Evolutionary conservation across 2,329 filamentous ascomycete species (phyloP).

Genomic region (Aspergillus terreus): DNA sequence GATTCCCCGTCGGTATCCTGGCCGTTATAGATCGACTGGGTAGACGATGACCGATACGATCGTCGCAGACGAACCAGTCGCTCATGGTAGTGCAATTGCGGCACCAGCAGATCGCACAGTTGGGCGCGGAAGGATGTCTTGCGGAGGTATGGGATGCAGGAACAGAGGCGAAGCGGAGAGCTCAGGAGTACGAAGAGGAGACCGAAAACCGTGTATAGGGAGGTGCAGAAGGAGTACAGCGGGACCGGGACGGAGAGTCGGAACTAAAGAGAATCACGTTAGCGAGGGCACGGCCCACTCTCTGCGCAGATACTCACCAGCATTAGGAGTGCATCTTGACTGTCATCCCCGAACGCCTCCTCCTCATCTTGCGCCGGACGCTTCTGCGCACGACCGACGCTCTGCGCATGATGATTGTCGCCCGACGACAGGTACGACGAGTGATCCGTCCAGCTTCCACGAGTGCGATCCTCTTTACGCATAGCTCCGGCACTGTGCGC

Average conservation of each 20-base stretch:
- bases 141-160: conserved; percentile 38
- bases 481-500: conserved; percentile 23
- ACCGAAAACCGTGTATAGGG: conserved; percentile 53
- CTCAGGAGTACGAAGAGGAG: conserved; percentile 50
- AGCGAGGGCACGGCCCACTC: not conserved
- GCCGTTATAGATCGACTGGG: conserved; percentile 39
- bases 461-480: conserved; percentile 28
- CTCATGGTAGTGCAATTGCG: conserved; percentile 49
- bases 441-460: conserved; percentile 30
- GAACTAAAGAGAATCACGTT: conserved; percentile 34
- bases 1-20: conserved; percentile 29
- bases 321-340: conserved; percentile 44
- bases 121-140: conserved; percentile 48
- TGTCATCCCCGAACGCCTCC: conserved; percentile 22
- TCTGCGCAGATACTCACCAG: conserved; percentile 28
- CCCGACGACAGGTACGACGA: conserved; percentile 32
- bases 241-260: conserved; percentile 54
- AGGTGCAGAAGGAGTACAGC: conserved; percentile 51
- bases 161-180: conserved; percentile 54
- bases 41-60: conserved; percentile 21
- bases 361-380: conserved; percentile 22
- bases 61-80: conserved; percentile 28
- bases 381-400: conserved; percentile 23
- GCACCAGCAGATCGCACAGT: conserved; percentile 50
- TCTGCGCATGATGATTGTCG: conserved; percentile 20